Evolutionary conservation across 169 alveolate species (phyloP), one percentile per base, ranked within the genome.

Genomic region (Theileria equi): DNA sequence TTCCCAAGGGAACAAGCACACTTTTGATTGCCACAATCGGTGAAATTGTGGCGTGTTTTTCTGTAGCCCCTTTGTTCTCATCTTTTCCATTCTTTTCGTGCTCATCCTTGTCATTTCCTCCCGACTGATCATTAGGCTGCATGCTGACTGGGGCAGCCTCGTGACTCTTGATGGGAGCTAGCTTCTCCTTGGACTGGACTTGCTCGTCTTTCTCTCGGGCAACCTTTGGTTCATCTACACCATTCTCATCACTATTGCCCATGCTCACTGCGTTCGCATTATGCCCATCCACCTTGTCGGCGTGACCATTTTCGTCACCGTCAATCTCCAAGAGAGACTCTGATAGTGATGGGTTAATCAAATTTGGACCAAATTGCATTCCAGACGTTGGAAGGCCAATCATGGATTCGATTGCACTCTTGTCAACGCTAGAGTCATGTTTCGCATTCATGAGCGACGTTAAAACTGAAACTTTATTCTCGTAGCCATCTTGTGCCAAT

Each of bases 401-500:
- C 13, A 13, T 10, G 10, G 45, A 10, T 36, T 10, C 13, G 45
- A 36, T 11, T 36, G 45, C 19, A 11, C 45, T 36, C 19, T 36
- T 36, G 45, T 36, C 45, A 36, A 45, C 28, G 28, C 54, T 34
- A 45, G 54, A 3, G 54, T 25, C 28, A 29, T 17, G 59, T 60
- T 16, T 16, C 16, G 49, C 80, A n/a, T 44, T 10, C 28, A 62
- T 34, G 55, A n/a, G n/a, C 3, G 74, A 19, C 0, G 63, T 34
- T 1, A 73, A 17, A 16, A 21, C n/a, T 6, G 45, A 35, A 19
- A 43, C 47, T 48, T 73, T 38, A 13, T 16, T 29, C 43, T 28
- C 40, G 44, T 55, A 64, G 0, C 61, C 77, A 4, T 48, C 60
- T 52, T 73, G 57, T 43, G 45, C 28, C 40, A 73, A 32, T 19